Evolutionary conservation across 2,329 filamentous ascomycete genomes (phyloP).

Genomic region (Neobulgaria alba): DNA sequence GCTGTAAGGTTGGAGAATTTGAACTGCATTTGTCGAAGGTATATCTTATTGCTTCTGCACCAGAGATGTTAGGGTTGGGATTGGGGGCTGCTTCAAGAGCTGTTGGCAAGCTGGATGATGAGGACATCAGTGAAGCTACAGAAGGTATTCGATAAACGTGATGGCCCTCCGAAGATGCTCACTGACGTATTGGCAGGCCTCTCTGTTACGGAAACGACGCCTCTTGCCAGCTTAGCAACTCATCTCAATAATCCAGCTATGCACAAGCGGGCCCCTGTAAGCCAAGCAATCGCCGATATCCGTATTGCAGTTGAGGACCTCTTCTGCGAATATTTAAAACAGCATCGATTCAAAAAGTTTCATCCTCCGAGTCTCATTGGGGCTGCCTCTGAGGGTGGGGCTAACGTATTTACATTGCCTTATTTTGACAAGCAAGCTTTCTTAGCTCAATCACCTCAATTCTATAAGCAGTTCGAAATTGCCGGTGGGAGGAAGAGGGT

Average conservation of each 20-base stretch:
- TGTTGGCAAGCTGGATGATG: slow-evolving; percentile 51
- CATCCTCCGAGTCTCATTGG: slow-evolving; percentile 86
- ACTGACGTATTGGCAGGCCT: no score
- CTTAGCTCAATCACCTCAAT: slow-evolving; percentile 73
- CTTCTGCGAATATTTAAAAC: slow-evolving; percentile 71
- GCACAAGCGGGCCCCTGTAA: slow-evolving; percentile 84
- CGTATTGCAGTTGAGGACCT: slow-evolving; percentile 39
- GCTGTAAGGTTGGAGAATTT: slow-evolving; percentile 66
- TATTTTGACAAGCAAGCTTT: slow-evolving; percentile 84
- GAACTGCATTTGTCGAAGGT: slow-evolving; percentile 87
- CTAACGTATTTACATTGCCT: slow-evolving; percentile 80
- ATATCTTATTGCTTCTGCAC: slow-evolving; percentile 62
- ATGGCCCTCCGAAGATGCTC: no score
- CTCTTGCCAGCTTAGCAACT: slow-evolving; percentile 47
- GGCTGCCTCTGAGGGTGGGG: slow-evolving; percentile 85
- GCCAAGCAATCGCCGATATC: slow-evolving; percentile 67
- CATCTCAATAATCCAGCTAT: slow-evolving; percentile 86
- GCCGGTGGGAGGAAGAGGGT: slow-evolving; percentile 70
- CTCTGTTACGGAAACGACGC: slow-evolving; percentile 39
- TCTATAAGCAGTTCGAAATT: slow-evolving; percentile 85
- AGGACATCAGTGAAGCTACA: slow-evolving; percentile 38
- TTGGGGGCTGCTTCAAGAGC: slow-evolving; percentile 46
- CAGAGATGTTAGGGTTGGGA: slow-evolving; percentile 49
- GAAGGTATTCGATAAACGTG: no score
- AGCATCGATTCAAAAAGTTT: slow-evolving; percentile 70